Evolutionary conservation across 2,329 filamentous ascomycete genomes (phyloP).

Genomic region (Colletotrichum sp.): DNA sequence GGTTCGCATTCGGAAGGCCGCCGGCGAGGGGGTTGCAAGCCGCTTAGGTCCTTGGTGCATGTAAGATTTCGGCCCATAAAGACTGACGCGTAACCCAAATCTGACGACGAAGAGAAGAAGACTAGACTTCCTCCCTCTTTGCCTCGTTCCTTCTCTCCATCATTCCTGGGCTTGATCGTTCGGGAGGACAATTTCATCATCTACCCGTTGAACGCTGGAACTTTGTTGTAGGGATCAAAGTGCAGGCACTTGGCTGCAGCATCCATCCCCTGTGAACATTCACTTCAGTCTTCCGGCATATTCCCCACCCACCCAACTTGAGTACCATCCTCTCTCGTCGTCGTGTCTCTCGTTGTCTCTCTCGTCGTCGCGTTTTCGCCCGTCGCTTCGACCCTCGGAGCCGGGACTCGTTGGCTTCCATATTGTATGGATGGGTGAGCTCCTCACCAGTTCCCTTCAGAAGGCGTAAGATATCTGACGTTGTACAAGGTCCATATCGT

Average conservation of each 20-base stretch:
- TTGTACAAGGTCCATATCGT: not conserved
- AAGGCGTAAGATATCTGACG: not conserved
- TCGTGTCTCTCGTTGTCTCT: not conserved
- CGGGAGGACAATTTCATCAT: not conserved
- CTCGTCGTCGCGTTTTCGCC: not conserved
- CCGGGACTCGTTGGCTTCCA: not conserved
- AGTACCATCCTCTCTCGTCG: not conserved
- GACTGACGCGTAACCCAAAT: not conserved
- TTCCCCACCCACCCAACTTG: not conserved
- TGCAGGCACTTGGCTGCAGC: slow-evolving; percentile 7
- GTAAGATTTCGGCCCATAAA: not conserved
- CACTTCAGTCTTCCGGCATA: not conserved
- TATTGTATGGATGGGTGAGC: not conserved
- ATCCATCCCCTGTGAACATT: not conserved
- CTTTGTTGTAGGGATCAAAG: not conserved
- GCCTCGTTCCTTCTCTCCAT: not conserved
- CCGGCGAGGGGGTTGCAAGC: not conserved
- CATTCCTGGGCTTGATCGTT: not conserved
- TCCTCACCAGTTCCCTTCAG: not conserved
- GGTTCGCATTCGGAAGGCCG: not conserved
- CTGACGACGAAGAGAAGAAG: not conserved
- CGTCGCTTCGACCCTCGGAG: not conserved
- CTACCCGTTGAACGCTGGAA: not conserved
- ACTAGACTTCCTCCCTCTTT: not conserved
- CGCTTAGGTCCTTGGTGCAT: not conserved